A percentile compares a stretch with the other conserved stretches of the same genome.
phyloP scores from a whole-genome alignment of 305 asterid genomes.

The Euphrasia arctica region DNA sequence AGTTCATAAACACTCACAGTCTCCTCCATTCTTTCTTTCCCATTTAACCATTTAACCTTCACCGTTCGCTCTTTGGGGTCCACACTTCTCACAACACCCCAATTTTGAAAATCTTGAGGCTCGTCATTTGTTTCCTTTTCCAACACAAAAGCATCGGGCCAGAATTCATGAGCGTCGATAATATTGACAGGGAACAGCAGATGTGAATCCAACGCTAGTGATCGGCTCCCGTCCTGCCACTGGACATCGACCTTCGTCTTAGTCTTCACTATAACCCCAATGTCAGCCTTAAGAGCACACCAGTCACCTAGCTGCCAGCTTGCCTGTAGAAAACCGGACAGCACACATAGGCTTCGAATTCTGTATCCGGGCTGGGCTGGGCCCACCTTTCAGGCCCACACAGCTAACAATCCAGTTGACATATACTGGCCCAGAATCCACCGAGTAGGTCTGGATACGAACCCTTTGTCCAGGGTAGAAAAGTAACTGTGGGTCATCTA shows the following conservation, averaged over 20 bases:
- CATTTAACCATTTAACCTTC: constrained; percentile 53
- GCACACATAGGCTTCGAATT: constrained; percentile 51
- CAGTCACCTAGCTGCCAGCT: constrained; percentile 98
- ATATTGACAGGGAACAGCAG: constrained; percentile 59
- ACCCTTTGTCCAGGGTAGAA: constrained; percentile 89
- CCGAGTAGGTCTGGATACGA: constrained; percentile 45
- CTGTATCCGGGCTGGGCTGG: constrained; percentile 51
- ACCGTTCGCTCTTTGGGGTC: constrained; percentile 87
- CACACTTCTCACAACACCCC: constrained; percentile 73
- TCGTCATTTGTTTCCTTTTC: constrained; percentile 67
- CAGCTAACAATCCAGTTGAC: constrained; percentile 73
- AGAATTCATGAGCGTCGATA: constrained; percentile 79
- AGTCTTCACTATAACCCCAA: constrained; percentile 52
- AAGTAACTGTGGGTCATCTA: constrained; percentile 79
- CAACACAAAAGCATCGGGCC: constrained; percentile 71
- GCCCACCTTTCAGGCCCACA: constrained; percentile 32
- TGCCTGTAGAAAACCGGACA: constrained; percentile 59
- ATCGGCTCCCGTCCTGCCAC: constrained; percentile 90
- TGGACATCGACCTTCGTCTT: constrained; percentile 71
- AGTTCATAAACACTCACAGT: constrained; percentile 91
- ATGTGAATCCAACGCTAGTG: constrained; percentile 55
- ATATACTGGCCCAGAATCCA: constrained; percentile 65
- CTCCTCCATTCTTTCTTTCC: constrained; percentile 44
- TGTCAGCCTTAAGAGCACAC: constrained; percentile 50
- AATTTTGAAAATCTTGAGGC: constrained; percentile 38